Evolutionary conservation across 2,329 filamentous ascomycete species (phyloP).

Genomic region (Blumeria hordei): DNA sequence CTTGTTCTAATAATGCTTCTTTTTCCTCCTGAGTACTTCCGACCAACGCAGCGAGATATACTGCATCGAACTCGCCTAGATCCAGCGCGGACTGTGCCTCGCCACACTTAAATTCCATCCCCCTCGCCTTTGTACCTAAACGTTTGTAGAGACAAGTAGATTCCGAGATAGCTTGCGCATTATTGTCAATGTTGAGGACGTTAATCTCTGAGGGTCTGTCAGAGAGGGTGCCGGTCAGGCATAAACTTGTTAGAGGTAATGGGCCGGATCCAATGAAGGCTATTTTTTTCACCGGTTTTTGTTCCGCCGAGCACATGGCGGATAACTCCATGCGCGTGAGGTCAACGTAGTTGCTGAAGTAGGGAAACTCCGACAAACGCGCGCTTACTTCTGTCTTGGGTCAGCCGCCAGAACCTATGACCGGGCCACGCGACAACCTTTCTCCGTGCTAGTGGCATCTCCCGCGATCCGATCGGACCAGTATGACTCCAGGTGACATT

Average conservation of each 20-base stretch:
- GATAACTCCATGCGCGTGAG: slow-evolving; percentile 22
- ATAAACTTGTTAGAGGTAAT: slow-evolving; percentile 23
- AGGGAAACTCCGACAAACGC: slow-evolving; percentile 21
- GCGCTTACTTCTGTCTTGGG: slow-evolving; percentile 1
- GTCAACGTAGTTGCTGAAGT: slow-evolving; percentile 24
- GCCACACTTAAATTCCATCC: slow-evolving; percentile 18
- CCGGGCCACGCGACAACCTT: background rate
- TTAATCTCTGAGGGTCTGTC: background rate
- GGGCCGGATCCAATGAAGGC: slow-evolving; percentile 27
- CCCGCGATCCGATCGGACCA: slow-evolving; percentile 19
- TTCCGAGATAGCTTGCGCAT: slow-evolving; percentile 15
- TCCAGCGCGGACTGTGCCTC: slow-evolving; percentile 12
- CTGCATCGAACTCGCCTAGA: slow-evolving; percentile 19
- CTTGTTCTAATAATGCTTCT: slow-evolving; percentile 16
- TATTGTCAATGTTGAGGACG: slow-evolving; percentile 21
- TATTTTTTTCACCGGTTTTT: slow-evolving; percentile 14
- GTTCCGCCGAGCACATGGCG: slow-evolving; percentile 17
- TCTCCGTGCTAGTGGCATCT: background rate
- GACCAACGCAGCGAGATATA: slow-evolving; percentile 26
- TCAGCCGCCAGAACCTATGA: slow-evolving; percentile 2
- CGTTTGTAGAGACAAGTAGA: slow-evolving; percentile 14
- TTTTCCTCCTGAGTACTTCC: slow-evolving; percentile 20
- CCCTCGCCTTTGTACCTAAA: slow-evolving; percentile 12
- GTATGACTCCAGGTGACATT: slow-evolving; percentile 21
- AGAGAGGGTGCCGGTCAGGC: slow-evolving; percentile 11